These are phyloP conservation scores for Debaryomyces psychrophilus DNA, from an alignment of 1,139 yeast genomes.

Conservation along the genomic window DNA sequence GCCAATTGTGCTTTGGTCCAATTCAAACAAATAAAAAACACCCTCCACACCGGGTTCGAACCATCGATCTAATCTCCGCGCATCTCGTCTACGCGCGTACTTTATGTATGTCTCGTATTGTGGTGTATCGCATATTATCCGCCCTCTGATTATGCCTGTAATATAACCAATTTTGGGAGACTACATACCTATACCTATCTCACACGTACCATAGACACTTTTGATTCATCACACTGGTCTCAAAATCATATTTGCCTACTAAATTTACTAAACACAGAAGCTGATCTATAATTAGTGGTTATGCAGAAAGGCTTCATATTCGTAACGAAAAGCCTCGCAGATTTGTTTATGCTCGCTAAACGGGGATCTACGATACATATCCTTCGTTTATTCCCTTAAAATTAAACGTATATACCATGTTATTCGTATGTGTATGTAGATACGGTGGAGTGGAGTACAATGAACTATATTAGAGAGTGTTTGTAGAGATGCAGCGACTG, in stretches of 20 bases:
- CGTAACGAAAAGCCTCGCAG: constrained; percentile 4
- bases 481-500: background rate
- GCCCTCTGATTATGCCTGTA: background rate
- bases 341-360: constrained; percentile 4
- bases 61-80: background rate
- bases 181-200: background rate
- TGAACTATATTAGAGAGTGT: background rate
- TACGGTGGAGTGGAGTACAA: background rate
- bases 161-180: background rate
- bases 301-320: background rate
- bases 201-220: background rate
- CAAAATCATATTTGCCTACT: too few species aligned
- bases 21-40: background rate
- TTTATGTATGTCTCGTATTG: constrained; percentile 1
- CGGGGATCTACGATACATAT: background rate
- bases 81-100: constrained; percentile 4
- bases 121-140: background rate
- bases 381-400: background rate
- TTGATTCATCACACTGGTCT: background rate
- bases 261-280: background rate
- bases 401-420: background rate
- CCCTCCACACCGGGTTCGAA: background rate
- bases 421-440: constrained; percentile 2
- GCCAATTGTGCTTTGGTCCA: background rate
- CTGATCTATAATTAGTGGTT: background rate